Percentiles rank a stretch among this genome's conserved stretches.
These are phyloP conservation scores for Talaromyces funiculosus DNA, from an alignment of 2,329 filamentous ascomycete species.

Conservation along the genomic window DNA sequence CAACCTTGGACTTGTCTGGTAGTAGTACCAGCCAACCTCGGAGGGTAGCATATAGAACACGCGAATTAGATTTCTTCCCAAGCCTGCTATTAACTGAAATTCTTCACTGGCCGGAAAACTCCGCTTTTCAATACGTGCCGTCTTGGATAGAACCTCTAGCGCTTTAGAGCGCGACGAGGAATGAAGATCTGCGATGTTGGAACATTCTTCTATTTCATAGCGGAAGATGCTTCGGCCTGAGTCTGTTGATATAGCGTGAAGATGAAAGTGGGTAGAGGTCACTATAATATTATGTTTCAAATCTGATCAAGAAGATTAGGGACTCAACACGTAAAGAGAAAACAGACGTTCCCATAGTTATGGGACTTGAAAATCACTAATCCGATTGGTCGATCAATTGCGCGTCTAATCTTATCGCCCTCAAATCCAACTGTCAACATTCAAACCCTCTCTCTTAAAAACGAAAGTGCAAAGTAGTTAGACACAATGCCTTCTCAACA, in stretches of 20 bases:
- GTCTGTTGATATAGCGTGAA: too few species aligned
- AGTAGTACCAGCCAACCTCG: neutral
- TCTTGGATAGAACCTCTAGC: slow-evolving; percentile 30
- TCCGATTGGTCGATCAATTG: neutral
- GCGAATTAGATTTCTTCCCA: slow-evolving; percentile 46
- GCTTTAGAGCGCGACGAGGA: slow-evolving; percentile 31
- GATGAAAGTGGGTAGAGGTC: neutral
- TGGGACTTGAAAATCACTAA: neutral
- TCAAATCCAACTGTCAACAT: neutral
- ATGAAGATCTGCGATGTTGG: slow-evolving; percentile 34
- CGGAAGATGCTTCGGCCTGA: neutral
- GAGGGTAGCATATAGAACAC: slow-evolving; percentile 33
- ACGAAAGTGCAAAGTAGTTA: too few species aligned
- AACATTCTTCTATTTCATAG: slow-evolving; percentile 20
- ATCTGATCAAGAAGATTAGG: neutral
- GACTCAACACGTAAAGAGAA: too few species aligned
- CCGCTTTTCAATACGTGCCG: slow-evolving; percentile 44
- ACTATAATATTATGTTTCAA: too few species aligned
- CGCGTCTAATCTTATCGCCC: neutral
- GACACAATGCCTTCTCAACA: slow-evolving; percentile 38
- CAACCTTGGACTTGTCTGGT: slow-evolving; percentile 8
- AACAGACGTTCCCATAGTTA: neutral
- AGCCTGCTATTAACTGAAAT: slow-evolving; percentile 44
- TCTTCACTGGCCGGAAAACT: slow-evolving; percentile 48
- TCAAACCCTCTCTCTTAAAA: neutral